Base-by-base conservation (phyloP, 2,329 filamentous ascomycete genomes). In the Raffaelea ambrosiae region DNA sequence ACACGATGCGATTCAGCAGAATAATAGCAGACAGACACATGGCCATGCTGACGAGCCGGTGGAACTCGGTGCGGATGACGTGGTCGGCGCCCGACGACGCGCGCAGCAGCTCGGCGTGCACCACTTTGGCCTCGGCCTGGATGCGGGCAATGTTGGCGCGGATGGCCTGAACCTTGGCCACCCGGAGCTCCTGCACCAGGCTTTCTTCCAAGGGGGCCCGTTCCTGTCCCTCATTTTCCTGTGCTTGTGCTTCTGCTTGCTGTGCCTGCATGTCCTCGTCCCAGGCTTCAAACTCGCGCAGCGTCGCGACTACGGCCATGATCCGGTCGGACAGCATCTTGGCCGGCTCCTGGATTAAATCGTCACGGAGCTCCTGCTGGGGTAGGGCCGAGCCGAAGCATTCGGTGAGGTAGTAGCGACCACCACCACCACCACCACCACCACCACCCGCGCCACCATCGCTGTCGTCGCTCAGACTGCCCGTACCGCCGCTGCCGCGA, bases 91-190 rank as follows among this genome's bases (percentile, higher is more conserved):
- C 23, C 5, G 51, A 44, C 3, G 48, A 48, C 3, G 43, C 43
- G 13, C 29, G 20, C 18, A 52, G 40, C 5, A 48, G 40, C 3
- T 40, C 40, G 8, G 46, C 43, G 14, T 51, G 43, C 16, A 48
- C 47, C 20, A 48, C 38, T 13, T 48, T 48, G 31, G 21, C 23
- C 29, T 51, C 46, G 8, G 49, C 43, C 11, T 40, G 46, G 46
- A 51, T 51, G 20, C 49, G 49, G 13, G 49, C 39, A 40, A 51
- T 48, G 39, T 45, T 50, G 44, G 50, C 50, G n/a, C 46, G 48
- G 26, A 52, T 43, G 20, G 50, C 47, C n/a, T 52, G 45, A 26
- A 52, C 21, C 33, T 48, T 52, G 29, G 48, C 45, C 10, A 20
- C 8, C 8, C 47, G 41, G 31, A 51, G 44, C 16, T 48, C 50